These are phyloP conservation scores for Dothideomycetes sp. DNA, from an alignment of 2,329 filamentous ascomycete genomes.

Conservation along the genomic window DNA sequence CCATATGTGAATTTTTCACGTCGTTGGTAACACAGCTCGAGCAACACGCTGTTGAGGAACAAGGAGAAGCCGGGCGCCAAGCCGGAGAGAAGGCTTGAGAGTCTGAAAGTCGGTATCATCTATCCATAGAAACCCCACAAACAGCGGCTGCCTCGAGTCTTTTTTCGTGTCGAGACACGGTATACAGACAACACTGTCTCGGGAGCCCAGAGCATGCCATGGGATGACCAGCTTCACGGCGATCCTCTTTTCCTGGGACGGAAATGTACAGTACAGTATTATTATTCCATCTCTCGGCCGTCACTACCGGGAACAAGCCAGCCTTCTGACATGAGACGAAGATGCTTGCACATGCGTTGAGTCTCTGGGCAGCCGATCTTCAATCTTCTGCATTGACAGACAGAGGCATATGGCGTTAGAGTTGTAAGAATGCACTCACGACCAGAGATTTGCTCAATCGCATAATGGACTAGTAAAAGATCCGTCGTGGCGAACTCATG, in stretches of 20 bases:
- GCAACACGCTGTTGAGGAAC: conserved; percentile 4
- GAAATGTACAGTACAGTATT: too few species aligned
- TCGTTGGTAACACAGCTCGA: too few species aligned
- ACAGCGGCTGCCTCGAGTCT: conserved; percentile 8
- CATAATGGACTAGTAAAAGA: conserved; percentile 12
- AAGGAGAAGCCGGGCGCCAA: conserved; percentile 9
- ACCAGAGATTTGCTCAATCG: conserved; percentile 7
- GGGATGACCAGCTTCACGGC: too few species aligned
- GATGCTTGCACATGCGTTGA: not conserved
- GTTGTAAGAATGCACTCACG: conserved; percentile 3
- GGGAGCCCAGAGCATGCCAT: too few species aligned
- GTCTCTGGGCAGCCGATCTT: conserved; percentile 5
- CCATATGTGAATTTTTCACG: too few species aligned
- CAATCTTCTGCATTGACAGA: not conserved
- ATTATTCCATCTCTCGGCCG: not conserved
- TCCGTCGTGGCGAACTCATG: conserved; percentile 10
- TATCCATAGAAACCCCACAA: conserved; percentile 7
- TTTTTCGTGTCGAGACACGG: too few species aligned
- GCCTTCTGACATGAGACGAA: conserved; percentile 12
- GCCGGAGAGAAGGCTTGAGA: not conserved
- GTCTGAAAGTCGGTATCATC: conserved; percentile 2
- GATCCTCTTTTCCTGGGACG: too few species aligned
- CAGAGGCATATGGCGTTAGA: conserved; percentile 2
- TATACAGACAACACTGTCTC: too few species aligned
- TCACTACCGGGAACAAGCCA: too few species aligned